phyloP scores from a whole-genome alignment of 192 early-diverging fungal genomes.

The Backusella mclennaniae region DNA sequence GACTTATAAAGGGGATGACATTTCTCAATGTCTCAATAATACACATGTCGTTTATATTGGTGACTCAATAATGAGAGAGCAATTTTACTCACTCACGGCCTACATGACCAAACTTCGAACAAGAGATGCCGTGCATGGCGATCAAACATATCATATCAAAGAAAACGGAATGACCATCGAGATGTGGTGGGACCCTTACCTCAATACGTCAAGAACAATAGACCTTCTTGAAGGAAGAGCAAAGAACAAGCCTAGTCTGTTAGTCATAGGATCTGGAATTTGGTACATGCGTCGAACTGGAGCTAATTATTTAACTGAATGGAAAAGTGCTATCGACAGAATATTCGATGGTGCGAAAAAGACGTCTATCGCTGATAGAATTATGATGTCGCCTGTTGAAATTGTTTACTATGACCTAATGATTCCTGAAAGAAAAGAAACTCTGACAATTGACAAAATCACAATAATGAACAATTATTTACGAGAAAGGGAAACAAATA shows the following conservation, averaged over 20 bases:
- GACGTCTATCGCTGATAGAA: constrained; percentile 36
- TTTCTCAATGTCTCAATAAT: constrained; percentile 45
- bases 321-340: constrained; percentile 43
- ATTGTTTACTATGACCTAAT: constrained; percentile 46
- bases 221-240: constrained; percentile 15
- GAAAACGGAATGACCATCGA: constrained; percentile 39
- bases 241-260: constrained; percentile 31
- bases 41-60: constrained; percentile 60
- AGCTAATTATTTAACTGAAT: constrained; percentile 40
- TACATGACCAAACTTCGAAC: constrained; percentile 42
- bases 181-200: constrained; percentile 76
- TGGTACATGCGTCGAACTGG: constrained; percentile 65
- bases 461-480: constrained; percentile 57
- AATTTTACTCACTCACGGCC: constrained; percentile 56
- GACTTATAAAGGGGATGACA: constrained; percentile 44
- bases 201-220: constrained; percentile 45
- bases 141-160: constrained; percentile 15
- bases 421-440: constrained; percentile 40
- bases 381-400: constrained; percentile 35
- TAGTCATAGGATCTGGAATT: constrained; percentile 54
- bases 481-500: constrained; percentile 9
- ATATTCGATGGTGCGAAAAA: constrained; percentile 29
- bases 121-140: constrained; percentile 13
- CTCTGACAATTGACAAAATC: constrained; percentile 45
- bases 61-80: constrained; percentile 66